Evolutionary conservation across 1,284 basidiomycete genomes (phyloP).

Genomic region (Irpex sp.): DNA sequence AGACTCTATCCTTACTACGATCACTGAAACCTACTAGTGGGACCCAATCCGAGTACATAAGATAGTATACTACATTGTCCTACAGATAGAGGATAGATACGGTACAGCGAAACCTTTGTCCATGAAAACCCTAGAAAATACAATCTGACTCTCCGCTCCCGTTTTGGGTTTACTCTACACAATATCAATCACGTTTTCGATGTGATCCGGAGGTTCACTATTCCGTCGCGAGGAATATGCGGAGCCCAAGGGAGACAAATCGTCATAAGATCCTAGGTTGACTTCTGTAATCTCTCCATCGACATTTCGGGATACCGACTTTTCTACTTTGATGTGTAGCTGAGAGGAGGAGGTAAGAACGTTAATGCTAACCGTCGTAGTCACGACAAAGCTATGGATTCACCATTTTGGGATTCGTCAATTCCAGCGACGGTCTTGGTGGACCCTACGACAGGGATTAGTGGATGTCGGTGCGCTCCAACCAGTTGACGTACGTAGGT

Average conservation of each 20-base stretch:
- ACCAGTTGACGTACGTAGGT: neutral
- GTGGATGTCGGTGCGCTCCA: neutral
- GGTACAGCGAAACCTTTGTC: too few species aligned
- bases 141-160: too few species aligned
- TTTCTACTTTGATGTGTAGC: constrained; percentile 30
- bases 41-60: neutral
- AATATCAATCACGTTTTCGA: neutral
- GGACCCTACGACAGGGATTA: neutral
- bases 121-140: too few species aligned
- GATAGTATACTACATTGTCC: too few species aligned
- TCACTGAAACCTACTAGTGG: neutral
- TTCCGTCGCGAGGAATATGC: neutral
- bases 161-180: neutral
- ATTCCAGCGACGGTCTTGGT: neutral
- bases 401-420: neutral
- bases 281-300: constrained; percentile 12
- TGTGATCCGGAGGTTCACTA: neutral
- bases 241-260: neutral
- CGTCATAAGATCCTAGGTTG: constrained; percentile 2
- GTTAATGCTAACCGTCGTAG: neutral
- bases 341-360: neutral
- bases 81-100: too few species aligned
- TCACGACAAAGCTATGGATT: neutral
- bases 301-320: constrained; percentile 22
- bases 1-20: neutral